Conservation (phyloP, 768 basidiomycete genomes). For the Sistotremastrum niveocremeum region DNA sequence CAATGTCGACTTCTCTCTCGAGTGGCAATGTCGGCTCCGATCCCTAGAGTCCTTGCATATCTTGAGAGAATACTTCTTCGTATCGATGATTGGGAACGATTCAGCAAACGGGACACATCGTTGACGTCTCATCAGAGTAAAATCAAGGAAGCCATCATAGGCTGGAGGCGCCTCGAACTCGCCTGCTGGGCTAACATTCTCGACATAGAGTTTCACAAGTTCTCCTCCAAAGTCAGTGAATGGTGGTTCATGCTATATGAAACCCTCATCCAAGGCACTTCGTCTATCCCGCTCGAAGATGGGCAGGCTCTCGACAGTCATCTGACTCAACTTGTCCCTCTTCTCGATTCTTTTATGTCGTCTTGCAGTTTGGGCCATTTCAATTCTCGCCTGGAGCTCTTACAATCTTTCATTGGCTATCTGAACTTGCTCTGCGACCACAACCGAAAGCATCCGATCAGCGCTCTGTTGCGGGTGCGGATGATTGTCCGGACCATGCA, state of each 20-base stretch:
- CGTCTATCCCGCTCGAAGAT: constrained; percentile 22
- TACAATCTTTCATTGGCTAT: constrained; percentile 53
- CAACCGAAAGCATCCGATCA: constrained; percentile 17
- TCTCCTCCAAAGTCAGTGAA: constrained; percentile 33
- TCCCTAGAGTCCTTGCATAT: constrained; percentile 71
- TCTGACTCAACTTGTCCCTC: constrained; percentile 51
- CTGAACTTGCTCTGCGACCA: constrained; percentile 21
- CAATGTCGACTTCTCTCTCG: constrained; percentile 55
- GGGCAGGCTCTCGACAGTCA: constrained; percentile 31
- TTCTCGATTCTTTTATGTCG: constrained; percentile 70
- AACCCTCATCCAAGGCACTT: constrained; percentile 44
- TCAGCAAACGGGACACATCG: constrained; percentile 83
- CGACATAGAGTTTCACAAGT: constrained; percentile 45
- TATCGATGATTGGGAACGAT: constrained; percentile 93
- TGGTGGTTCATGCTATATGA: constrained; percentile 95
- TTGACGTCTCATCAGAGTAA: constrained; percentile 52
- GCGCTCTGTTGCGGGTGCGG: constrained; percentile 34
- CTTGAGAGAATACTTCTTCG: constrained; percentile 78
- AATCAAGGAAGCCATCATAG: constrained; percentile 61
- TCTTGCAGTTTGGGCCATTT: constrained; percentile 80
- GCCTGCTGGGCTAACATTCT: constrained; percentile 77
- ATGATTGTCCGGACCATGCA: constrained; percentile 48
- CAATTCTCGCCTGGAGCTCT: constrained; percentile 45
- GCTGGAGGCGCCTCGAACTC: constrained; percentile 84
- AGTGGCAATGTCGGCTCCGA: constrained; percentile 50